A percentile compares a stretch with the other conserved stretches of the same genome.
Conservation (phyloP, 345 rosid genomes). For the Boechera divaricarpa region DNA sequence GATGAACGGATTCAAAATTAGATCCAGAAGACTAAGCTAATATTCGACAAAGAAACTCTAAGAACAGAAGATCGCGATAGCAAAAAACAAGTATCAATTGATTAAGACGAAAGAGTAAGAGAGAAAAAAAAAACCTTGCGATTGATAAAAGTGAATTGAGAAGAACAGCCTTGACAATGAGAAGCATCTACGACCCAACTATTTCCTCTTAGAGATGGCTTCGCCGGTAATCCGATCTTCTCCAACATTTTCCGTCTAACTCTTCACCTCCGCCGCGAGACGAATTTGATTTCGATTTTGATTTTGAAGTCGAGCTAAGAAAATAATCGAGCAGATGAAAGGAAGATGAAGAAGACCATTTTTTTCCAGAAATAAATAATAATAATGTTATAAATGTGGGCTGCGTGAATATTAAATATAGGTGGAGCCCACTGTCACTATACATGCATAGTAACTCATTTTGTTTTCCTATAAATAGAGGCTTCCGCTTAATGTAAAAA, state of each 20-base stretch:
- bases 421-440: no score
- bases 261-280: slow-evolving; percentile 17
- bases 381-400: no score
- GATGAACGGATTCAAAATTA: slow-evolving; percentile 8
- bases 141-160: slow-evolving; percentile 93
- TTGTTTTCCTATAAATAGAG: no score
- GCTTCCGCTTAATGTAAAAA: no score
- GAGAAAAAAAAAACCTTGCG: slow-evolving; percentile 72
- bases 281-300: not conserved
- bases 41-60: not conserved
- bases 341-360: not conserved
- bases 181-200: slow-evolving; percentile 88
- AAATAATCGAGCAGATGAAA: not conserved
- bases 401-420: no score
- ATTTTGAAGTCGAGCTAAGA: no score
- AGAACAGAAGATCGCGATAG: not conserved
- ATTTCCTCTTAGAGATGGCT: slow-evolving; percentile 80
- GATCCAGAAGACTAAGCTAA: slow-evolving; percentile 27
- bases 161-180: slow-evolving; percentile 96
- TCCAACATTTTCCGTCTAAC: slow-evolving; percentile 60
- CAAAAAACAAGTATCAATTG: not conserved
- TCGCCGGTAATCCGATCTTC: slow-evolving; percentile 92
- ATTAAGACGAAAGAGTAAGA: slow-evolving; percentile 3
- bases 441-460: no score
- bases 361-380: not conserved